Base-by-base conservation (phyloP, 306 rosid genomes). In the Rosa multiflora region DNA sequence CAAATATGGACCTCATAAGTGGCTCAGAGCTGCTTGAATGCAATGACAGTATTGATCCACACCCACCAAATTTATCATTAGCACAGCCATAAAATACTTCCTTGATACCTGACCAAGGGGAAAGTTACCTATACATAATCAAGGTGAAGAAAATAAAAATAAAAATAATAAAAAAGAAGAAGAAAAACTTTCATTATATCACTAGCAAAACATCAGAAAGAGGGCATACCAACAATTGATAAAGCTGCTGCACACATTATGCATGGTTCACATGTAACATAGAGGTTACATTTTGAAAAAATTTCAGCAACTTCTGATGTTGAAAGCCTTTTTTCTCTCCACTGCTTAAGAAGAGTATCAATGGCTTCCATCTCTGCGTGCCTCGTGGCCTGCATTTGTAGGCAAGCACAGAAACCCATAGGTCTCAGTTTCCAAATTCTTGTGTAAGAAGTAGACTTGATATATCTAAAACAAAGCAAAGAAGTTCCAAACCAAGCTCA, bases 331-430 rank as follows among this genome's bases (percentile, higher is more conserved):
- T 76, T 80, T 78, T 85, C 87, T 86, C 81, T 91, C 97, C 97
- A 92, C 82, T 80, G 84, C 82, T 86, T 88, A 46, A 94, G 81
- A 79, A 92, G 90, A 77, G 75, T 71, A 69, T 92, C 99, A 80
- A 91, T 77, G 76, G 97, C 97, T 89, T 89, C 99, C 97, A 94
- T 92, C 87, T 94, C 97, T 21, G 99, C 97, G 67, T 94, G 99
- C 80, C 97, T 87, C 18, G 97, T 89, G 53, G 97, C 99, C 99
- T 94, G 84, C 76, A 77, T 69, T 82, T 79, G n/a, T 9, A 73
- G 43, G 21, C 32, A 55, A 72, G 76, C 8, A 69, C 35, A 70
- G 15, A 74, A 32, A 79, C 62, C 4, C 37, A 49, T 40, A 26
- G 64, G 10, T 13, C 40, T 40, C n/a, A 37, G 53, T 15, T 62